Percentiles rank a stretch among this genome's conserved stretches.
phyloP scores from a whole-genome alignment of 768 basidiomycete species.

The Lactarius deliciosus region DNA sequence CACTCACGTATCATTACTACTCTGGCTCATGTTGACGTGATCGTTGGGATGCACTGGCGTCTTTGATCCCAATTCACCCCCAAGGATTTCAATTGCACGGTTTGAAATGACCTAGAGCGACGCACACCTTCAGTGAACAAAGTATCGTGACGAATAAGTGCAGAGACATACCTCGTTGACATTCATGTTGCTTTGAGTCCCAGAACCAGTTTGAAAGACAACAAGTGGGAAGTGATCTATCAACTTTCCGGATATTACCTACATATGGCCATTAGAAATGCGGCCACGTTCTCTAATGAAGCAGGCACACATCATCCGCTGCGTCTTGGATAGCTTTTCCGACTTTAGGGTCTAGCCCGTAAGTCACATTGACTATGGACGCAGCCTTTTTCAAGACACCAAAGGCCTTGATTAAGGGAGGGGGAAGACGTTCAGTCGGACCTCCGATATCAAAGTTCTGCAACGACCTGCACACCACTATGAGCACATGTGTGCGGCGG shows the following conservation, averaged over 20 bases:
- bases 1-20: conserved; percentile 94
- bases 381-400: conserved; percentile 98
- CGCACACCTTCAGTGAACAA: neutral
- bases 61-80: conserved; percentile 94
- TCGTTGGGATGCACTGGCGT: conserved; percentile 98
- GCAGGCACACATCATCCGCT: conserved; percentile 77
- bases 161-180: conserved; percentile 77
- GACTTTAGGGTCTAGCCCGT: conserved; percentile 88
- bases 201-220: conserved; percentile 98
- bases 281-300: neutral
- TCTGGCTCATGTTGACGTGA: conserved; percentile 99
- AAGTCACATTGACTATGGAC: conserved; percentile 80
- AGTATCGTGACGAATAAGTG: neutral
- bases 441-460: conserved; percentile 99
- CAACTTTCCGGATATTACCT: conserved; percentile 96
- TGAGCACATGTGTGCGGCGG: conserved; percentile 6
- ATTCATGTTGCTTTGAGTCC: conserved; percentile 99
- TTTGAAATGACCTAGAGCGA: conserved; percentile 86
- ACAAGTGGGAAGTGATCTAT: conserved; percentile 96
- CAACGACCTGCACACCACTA: conserved; percentile 59
- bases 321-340: conserved; percentile 88
- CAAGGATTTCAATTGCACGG: conserved; percentile 94
- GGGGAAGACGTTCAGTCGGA: conserved; percentile 86
- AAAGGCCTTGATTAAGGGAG: conserved; percentile 96
- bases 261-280: conserved; percentile 18